These are phyloP conservation scores for Cnidoscolus chayamansa DNA, from an alignment of 441 rosid genomes.

Conservation along the genomic window DNA sequence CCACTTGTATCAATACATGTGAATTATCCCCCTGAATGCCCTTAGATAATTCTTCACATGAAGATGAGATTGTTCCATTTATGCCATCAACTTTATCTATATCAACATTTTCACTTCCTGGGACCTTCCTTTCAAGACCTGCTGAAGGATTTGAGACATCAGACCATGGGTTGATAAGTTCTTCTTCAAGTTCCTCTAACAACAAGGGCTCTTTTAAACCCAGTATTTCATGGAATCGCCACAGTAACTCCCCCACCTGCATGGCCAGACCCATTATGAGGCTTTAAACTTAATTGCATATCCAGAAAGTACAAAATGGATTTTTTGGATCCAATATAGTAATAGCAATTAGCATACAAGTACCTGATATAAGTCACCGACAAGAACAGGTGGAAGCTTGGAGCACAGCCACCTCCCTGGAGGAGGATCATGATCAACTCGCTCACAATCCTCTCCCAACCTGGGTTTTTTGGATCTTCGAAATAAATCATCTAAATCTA, in stretches of 20 bases:
- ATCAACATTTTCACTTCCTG: constrained; percentile 36
- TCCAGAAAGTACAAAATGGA: constrained; percentile 15
- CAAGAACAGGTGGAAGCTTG: constrained; percentile 69
- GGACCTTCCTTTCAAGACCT: constrained; percentile 36
- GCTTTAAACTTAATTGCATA: constrained; percentile 8
- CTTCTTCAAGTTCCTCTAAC: constrained; percentile 69
- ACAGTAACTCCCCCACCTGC: constrained; percentile 78
- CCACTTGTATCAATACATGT: constrained; percentile 40
- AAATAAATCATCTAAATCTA: constrained; percentile 38
- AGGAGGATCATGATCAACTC: constrained; percentile 48
- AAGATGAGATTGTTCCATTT: constrained; percentile 30
- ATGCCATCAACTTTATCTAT: constrained; percentile 29
- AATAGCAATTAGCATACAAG: constrained; percentile 20
- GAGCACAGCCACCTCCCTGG: constrained; percentile 60
- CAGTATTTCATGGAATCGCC: constrained; percentile 74
- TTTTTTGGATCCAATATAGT: constrained; percentile 15
- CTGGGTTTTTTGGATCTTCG: constrained; percentile 47
- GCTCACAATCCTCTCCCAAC: constrained; percentile 36
- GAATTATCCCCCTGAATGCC: constrained; percentile 33
- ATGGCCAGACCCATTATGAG: constrained; percentile 28
- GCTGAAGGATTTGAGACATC: constrained; percentile 36
- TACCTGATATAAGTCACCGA: constrained; percentile 97
- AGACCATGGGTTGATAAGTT: constrained; percentile 63
- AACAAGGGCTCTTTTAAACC: constrained; percentile 60
- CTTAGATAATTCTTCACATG: constrained; percentile 33